A percentile compares a stretch with the other conserved stretches of the same genome.
Evolutionary conservation across 495 filamentous ascomycete species (phyloP).

Genomic region (Penicillium fimorum): DNA sequence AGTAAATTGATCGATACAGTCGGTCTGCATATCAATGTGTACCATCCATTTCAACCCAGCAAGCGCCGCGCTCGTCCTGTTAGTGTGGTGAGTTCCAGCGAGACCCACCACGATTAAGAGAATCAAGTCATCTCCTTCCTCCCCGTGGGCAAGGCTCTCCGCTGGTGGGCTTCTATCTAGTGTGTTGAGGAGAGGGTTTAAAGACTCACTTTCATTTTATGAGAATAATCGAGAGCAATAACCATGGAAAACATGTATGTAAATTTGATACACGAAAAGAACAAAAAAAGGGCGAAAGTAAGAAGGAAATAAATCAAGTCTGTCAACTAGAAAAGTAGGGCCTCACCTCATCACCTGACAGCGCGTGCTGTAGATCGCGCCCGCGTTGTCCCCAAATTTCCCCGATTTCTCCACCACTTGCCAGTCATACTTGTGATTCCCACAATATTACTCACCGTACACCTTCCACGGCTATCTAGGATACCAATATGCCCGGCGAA

Average conservation of each 20-base stretch:
- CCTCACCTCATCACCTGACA: conserved; percentile 33
- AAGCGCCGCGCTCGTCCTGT: background rate
- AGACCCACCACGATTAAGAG: background rate
- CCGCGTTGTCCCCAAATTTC: conserved; percentile 9
- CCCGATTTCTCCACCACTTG: background rate
- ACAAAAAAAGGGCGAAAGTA: background rate
- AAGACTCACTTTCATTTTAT: background rate
- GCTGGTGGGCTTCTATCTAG: background rate
- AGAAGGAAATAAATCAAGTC: background rate
- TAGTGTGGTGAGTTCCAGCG: background rate
- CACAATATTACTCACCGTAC: background rate
- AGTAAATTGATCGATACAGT: background rate
- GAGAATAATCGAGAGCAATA: background rate
- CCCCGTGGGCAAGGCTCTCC: background rate
- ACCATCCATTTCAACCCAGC: background rate
- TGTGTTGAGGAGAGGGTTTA: background rate
- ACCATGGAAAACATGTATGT: background rate
- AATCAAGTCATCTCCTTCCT: background rate
- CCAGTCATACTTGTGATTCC: conserved; percentile 1
- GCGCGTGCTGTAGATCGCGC: conserved; percentile 26
- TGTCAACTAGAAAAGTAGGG: background rate
- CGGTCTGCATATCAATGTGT: conserved; percentile 6
- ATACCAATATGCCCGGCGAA: conserved; percentile 37
- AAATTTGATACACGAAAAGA: background rate
- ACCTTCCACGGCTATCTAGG: background rate